Percentiles rank a stretch among this genome's conserved stretches.
Evolutionary conservation across 148 eudicot species (phyloP).

Genomic region (Beta vulgaris): DNA sequence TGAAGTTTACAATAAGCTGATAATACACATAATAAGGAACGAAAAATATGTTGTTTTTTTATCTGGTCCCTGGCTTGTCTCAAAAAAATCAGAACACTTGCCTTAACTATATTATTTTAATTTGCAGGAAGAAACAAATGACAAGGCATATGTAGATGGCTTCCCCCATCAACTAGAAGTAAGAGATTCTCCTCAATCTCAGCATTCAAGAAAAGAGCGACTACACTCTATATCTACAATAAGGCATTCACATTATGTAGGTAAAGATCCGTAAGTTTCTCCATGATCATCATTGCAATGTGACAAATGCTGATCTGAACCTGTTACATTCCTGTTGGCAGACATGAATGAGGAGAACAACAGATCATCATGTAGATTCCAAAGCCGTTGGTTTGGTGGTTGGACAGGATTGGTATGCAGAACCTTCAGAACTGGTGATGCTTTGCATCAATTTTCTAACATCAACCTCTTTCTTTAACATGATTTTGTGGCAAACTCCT

Average conservation of each 20-base stretch:
- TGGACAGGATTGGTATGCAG: constrained; percentile 54
- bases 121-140: constrained; percentile 31
- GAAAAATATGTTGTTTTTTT: not conserved
- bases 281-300: not conserved
- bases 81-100: not conserved
- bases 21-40: not conserved
- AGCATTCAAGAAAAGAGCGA: constrained; percentile 18
- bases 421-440: not conserved
- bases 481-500: not conserved
- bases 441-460: not conserved
- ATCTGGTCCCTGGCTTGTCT: not conserved
- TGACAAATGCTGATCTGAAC: constrained; percentile 21
- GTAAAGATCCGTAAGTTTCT: constrained; percentile 5
- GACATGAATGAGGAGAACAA: constrained; percentile 21
- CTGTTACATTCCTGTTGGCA: constrained; percentile 30
- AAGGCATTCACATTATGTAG: not conserved
- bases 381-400: constrained; percentile 79
- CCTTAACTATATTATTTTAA: constrained; percentile 11
- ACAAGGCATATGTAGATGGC: constrained; percentile 15
- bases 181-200: constrained; percentile 18
- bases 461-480: not conserved
- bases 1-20: not conserved
- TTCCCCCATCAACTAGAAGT: constrained; percentile 18
- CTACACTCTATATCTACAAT: constrained; percentile 9
- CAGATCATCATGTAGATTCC: constrained; percentile 35